Conservation (phyloP, 306 rosid genomes). For the Morella rubra region DNA sequence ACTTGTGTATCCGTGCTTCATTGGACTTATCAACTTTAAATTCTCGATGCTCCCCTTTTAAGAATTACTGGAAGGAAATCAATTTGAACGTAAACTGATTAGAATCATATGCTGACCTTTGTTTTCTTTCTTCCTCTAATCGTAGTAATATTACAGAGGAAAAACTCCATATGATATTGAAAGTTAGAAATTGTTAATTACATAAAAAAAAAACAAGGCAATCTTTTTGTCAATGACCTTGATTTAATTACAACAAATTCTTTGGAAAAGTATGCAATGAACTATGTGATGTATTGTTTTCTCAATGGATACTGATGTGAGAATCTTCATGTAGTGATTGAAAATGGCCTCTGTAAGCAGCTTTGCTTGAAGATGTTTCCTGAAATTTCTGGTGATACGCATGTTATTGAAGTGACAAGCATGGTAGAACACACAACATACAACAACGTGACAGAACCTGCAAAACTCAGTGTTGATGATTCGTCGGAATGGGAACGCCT, state of each 20-base stretch:
- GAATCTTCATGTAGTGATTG: slow-evolving; percentile 56
- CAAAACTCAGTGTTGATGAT: slow-evolving; percentile 13
- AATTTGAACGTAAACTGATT: background rate
- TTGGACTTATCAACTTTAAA: background rate
- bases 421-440: slow-evolving; percentile 37
- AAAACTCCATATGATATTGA: too few relatives aligned
- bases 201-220: too few relatives aligned
- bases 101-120: background rate
- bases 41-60: background rate
- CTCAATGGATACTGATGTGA: slow-evolving; percentile 20
- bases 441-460: slow-evolving; percentile 41
- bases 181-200: too few relatives aligned
- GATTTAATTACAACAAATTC: background rate
- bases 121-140: background rate
- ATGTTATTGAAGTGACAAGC: slow-evolving; percentile 38
- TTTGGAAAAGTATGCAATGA: background rate
- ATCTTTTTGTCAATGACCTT: background rate
- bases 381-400: slow-evolving; percentile 39
- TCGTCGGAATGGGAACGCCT: slow-evolving; percentile 38
- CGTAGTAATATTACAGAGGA: background rate
- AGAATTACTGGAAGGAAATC: background rate
- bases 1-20: background rate
- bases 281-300: background rate
- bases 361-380: slow-evolving; percentile 64
- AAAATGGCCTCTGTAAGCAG: slow-evolving; percentile 48